These are phyloP conservation scores for Hymenoscyphus scutula DNA, from an alignment of 2,329 filamentous ascomycete genomes.

Conservation along the genomic window DNA sequence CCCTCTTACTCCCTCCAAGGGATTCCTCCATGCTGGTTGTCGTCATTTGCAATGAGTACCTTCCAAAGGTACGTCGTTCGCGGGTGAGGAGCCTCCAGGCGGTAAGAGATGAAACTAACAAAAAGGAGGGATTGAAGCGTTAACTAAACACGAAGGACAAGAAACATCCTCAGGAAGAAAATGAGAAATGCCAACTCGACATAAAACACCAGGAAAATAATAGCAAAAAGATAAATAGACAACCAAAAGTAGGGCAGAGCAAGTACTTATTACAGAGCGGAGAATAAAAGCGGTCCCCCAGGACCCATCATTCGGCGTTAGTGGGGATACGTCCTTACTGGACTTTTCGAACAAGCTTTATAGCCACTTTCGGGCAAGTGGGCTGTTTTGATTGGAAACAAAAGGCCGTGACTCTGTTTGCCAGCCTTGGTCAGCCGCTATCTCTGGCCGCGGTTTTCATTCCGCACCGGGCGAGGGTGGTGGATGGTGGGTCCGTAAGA, in stretches of 20 bases:
- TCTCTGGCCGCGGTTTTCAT: neutral
- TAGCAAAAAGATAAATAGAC: neutral
- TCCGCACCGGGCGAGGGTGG: neutral
- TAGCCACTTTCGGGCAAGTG: neutral
- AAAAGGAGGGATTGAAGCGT: neutral
- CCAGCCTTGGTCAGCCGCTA: neutral
- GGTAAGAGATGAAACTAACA: neutral
- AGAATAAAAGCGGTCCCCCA: neutral
- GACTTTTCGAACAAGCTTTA: neutral
- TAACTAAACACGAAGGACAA: neutral
- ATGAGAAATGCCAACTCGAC: neutral
- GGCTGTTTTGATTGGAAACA: neutral
- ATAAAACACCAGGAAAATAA: neutral
- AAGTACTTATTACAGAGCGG: neutral
- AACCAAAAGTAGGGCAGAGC: neutral
- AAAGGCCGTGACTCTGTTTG: neutral
- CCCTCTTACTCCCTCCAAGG: conserved; percentile 1
- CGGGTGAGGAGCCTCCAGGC: neutral
- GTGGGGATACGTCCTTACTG: conserved; percentile 1
- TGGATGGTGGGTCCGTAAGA: neutral
- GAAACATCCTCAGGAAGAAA: neutral
- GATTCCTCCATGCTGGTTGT: conserved; percentile 5
- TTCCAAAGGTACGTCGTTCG: neutral
- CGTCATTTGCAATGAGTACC: neutral
- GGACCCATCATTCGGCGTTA: neutral